phyloP scores from a whole-genome alignment of 2,329 filamentous ascomycete genomes.

The Fusarium aywerte region DNA sequence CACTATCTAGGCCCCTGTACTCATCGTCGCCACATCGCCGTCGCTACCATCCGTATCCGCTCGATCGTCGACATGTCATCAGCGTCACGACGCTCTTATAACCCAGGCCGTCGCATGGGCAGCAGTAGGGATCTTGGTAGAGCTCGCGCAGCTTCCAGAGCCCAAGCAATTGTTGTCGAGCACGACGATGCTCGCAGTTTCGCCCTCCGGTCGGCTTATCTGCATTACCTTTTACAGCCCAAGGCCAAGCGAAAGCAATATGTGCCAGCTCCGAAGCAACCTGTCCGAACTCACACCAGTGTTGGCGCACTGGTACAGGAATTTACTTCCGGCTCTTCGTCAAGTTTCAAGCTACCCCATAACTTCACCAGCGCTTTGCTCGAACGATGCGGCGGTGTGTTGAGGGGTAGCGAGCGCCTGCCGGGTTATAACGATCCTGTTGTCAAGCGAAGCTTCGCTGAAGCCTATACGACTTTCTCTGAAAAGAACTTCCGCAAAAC shows the following conservation, averaged over 20 bases:
- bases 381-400: constrained; percentile 82
- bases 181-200: constrained; percentile 90
- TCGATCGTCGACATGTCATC: constrained; percentile 59
- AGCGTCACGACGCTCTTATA: constrained; percentile 60
- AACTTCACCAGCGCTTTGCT: constrained; percentile 64
- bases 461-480: constrained; percentile 93
- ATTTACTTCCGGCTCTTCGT: constrained; percentile 68
- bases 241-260: constrained; percentile 90
- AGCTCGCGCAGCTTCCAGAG: constrained; percentile 58
- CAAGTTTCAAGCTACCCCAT: constrained; percentile 66
- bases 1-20: constrained; percentile 15
- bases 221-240: constrained; percentile 92
- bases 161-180: constrained; percentile 61
- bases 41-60: constrained; percentile 10
- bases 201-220: constrained; percentile 88
- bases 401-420: constrained; percentile 83
- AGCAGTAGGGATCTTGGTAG: constrained; percentile 57
- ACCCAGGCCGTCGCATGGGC: constrained; percentile 58
- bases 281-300: constrained; percentile 72
- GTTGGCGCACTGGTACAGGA: constrained; percentile 91
- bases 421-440: constrained; percentile 91
- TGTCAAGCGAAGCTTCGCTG: constrained; percentile 93
- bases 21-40: constrained; percentile 24
- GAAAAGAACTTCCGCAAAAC: constrained; percentile 87
- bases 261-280: constrained; percentile 72